Base-by-base conservation (phyloP, 306 rosid species). In the Citrullus colocynthis region DNA sequence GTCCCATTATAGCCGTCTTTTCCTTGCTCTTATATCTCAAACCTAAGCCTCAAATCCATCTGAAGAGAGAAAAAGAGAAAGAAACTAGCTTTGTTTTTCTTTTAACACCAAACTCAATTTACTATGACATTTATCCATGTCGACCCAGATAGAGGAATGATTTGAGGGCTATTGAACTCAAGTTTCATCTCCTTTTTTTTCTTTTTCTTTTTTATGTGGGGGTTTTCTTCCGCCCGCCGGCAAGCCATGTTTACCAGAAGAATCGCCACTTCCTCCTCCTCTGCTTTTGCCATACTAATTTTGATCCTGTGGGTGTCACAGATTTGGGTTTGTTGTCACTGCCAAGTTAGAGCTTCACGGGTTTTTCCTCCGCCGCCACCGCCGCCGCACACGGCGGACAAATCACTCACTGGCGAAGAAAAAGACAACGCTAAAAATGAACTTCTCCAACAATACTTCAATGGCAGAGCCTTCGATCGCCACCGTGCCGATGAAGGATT, bases 311-410 rank as follows among this genome's bases (percentile, higher is more conserved):
- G 92, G 9, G 67, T 77, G 59, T 59, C 87, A 6, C 89, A 87
- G 78, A 72, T 86, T 78, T 89, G 87, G 90, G 79, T 86, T 56
- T 86, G 89, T 78, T 82, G 73, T 18, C 67, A 81, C 36, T 89
- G 87, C 81, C 88, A 78, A 30, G 98, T 83, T 41, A 81, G 74
- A 39, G 90, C 97, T 7, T 82, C 84, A 82, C 88, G 88, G 82
- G 3, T 71, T 44, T 48, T 71, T n/a, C 76, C 56, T 2, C 75
- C 75, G 16, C 52, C 49, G 5, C 48, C 65, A 0, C 20, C 51
- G 32, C 52, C 20, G 18, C 58, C 37, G 57, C 56, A 14, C 17
- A 6, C 32, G 11, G 11, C 17, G 34, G 34, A 20, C 7, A 41
- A 6, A n/a, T 4, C 75, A 44, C 30, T 67, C n/a, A 5, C 75